Conservation (phyloP, 208 protist genomes). For the Entamoeba histolytica region DNA sequence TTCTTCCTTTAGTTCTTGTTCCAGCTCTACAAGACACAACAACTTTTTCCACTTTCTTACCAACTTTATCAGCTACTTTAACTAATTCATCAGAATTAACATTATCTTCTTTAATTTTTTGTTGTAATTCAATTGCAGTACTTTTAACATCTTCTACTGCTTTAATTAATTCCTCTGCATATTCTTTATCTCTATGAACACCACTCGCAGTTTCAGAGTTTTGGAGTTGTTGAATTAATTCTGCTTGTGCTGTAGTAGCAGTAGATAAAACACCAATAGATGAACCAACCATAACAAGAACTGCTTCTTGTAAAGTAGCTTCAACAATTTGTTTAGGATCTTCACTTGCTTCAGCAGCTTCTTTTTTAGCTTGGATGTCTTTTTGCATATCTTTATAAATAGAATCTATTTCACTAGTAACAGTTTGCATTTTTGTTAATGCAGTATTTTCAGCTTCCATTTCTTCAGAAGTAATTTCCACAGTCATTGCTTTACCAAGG, state of each 20-base stretch:
- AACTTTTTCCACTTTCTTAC: not conserved
- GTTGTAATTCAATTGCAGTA: not conserved
- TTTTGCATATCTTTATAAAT: not conserved
- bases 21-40: not conserved
- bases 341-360: not conserved
- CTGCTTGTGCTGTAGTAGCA: not conserved
- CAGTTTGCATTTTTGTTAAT: not conserved
- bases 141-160: not conserved
- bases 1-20: not conserved
- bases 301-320: not conserved
- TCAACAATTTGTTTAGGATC: not conserved
- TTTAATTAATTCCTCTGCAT: not conserved
- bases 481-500: not conserved
- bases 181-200: not conserved
- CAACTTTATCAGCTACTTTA: not conserved
- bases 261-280: not conserved
- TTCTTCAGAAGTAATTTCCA: not conserved
- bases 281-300: not conserved
- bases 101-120: not conserved
- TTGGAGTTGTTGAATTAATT: not conserved
- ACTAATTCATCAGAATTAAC: not conserved
- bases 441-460: not conserved
- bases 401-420: not conserved
- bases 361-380: not conserved
- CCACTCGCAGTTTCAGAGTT: not conserved